A percentile compares a stretch with the other conserved stretches of the same genome.
phyloP scores from a whole-genome alignment of 306 rosid species.

The Cicer arietinum region DNA sequence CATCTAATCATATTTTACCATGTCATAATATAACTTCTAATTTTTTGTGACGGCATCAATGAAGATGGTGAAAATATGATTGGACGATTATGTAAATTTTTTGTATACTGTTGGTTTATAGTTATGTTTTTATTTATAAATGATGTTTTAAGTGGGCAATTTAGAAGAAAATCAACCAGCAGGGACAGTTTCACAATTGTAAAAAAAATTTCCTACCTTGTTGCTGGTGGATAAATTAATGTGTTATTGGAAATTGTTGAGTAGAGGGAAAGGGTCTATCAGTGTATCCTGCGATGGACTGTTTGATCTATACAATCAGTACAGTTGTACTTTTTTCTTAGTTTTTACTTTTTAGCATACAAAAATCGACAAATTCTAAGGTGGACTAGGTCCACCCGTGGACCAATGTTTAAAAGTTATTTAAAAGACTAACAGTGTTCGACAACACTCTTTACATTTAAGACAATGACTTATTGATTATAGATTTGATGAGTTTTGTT shows the following conservation, averaged over 20 bases:
- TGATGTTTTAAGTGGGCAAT: constrained; percentile 16
- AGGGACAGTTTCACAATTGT: constrained; percentile 39
- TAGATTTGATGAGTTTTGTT: no score
- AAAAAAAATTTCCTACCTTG: constrained; percentile 32
- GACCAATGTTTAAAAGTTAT: no score
- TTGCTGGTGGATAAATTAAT: constrained; percentile 22
- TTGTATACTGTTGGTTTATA: not conserved
- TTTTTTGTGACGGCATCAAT: no score
- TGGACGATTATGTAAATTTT: not conserved
- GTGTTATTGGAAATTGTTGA: constrained; percentile 28
- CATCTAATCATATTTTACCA: not conserved
- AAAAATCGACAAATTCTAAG: not conserved
- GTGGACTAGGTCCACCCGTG: no score
- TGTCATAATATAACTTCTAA: not conserved
- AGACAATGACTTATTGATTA: no score
- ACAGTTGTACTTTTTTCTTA: constrained; percentile 33
- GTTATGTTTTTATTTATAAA: constrained; percentile 15
- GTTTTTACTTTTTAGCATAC: constrained; percentile 17
- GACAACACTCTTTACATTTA: no score
- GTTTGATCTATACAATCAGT: constrained; percentile 34
- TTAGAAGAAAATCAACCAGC: constrained; percentile 10
- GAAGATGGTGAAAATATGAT: constrained; percentile 15
- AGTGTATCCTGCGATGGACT: constrained; percentile 35
- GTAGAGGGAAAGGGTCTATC: constrained; percentile 24
- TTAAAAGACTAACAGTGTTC: no score